Base-by-base conservation (phyloP, 2,329 filamentous ascomycete species). In the Colletotrichum acutatum region DNA sequence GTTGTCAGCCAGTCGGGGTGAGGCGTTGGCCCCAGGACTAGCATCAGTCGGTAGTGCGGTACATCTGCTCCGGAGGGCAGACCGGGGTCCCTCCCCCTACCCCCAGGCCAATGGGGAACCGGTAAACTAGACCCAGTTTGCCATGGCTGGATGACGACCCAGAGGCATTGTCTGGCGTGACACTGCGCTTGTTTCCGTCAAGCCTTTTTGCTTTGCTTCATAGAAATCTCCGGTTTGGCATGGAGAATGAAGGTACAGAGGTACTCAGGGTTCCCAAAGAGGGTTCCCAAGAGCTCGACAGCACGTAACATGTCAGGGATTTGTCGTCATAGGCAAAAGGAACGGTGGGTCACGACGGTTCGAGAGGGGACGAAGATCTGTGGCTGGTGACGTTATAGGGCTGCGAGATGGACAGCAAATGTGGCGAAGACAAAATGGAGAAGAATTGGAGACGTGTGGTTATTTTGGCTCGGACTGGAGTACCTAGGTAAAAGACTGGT, bases 371-470 rank as follows among this genome's bases (percentile, higher is more conserved):
- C 62, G 72, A 61, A 68, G 68, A 72, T 72, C 68, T 68, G 71
- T 74, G 73, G 73, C 70, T 73, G 66, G 74, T 75, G 71, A 75
- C 74, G 71, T 75, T 66, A 24, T 71, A 71, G 59, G 71, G 71
- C 71, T 71, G 71, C 54, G 42, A 26, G 11, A 67, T 53, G 30
- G 32, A 64, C 30, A 52, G 22, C n/a, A 53, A 32, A 24, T 49
- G 54, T 64, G 66, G 70, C 65, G 54, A 71, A 57, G 49, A 37
- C 12, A 11, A 34, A 34, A 16, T 26, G 16, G 6, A 62, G 37
- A 26, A 30, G 22, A 28, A 28, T 54, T 42, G 61, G 49, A 16
- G 28, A 56, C 49, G 32, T 16, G 52, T n/a, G 26, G 37, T 16
- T 4, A 56, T 54, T 65, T 56, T 46, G 52, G 52, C 63, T 67